Percentiles rank a stretch among this genome's conserved stretches.
Conservation (phyloP, 1,284 basidiomycete species). For the Psilocybe mexicana region DNA sequence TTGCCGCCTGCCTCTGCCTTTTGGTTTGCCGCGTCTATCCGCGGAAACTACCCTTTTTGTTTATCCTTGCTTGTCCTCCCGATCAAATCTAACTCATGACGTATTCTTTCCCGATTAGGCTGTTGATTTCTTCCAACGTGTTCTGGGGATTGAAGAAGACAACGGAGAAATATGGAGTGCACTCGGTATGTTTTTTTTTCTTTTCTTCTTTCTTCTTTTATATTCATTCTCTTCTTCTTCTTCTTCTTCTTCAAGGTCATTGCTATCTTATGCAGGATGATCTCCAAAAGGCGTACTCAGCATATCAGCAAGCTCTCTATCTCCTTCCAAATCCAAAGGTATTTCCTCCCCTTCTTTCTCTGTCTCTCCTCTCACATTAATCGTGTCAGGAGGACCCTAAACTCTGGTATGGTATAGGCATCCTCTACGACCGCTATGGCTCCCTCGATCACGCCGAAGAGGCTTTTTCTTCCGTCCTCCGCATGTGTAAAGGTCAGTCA, state of each 20-base stretch:
- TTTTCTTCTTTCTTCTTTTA: conserved; percentile 21
- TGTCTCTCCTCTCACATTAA: conserved; percentile 20
- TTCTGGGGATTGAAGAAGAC: conserved; percentile 85
- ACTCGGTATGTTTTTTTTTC: conserved; percentile 55
- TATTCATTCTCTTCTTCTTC: conserved; percentile 31
- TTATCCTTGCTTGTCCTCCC: conserved; percentile 30
- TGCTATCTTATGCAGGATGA: conserved; percentile 99
- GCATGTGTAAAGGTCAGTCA: conserved; percentile 89
- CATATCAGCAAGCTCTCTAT: conserved; percentile 98
- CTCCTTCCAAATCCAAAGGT: conserved; percentile 95
- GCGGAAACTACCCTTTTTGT: conserved; percentile 35
- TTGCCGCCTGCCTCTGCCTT: conserved; percentile 1
- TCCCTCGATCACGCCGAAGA: conserved; percentile 98
- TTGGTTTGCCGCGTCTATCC: conserved; percentile 36
- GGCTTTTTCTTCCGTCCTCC: conserved; percentile 93
- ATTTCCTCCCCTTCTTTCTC: conserved; percentile 19
- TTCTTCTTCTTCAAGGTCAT: conserved; percentile 59
- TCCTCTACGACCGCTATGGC: conserved; percentile 97
- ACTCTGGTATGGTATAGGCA: conserved; percentile 99
- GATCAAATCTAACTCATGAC: conserved; percentile 38
- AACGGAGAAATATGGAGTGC: conserved; percentile 96
- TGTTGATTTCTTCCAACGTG: conserved; percentile 93
- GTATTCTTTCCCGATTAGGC: conserved; percentile 61
- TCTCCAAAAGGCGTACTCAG: conserved; percentile 96
- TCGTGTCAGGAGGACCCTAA: conserved; percentile 84